Base-by-base conservation (phyloP, 306 rosid genomes). In the Canavalia gladiata region DNA sequence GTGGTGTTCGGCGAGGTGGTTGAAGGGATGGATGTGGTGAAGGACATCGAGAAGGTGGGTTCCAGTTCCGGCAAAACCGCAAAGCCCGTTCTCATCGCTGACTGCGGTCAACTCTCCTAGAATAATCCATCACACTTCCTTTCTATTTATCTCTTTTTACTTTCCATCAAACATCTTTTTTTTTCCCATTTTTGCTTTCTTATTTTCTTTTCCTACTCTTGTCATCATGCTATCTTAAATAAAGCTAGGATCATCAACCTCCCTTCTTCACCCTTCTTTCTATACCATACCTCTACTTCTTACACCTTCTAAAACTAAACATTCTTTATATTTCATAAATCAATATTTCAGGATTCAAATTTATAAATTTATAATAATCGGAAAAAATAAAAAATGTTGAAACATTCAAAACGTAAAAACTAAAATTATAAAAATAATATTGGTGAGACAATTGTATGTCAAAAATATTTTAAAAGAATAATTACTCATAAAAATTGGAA, bases 1-100 rank as follows among this genome's bases (percentile, higher is more conserved):
- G 99, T 95, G 3, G 99, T 95, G 33, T 95, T 95, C 62, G 99
- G 99, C 0, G 86, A 90, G 84, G 86, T 95, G 39, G 83, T 84
- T 0, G 97, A 95, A 1, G 99, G 99, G 0, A 5, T 90, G 25
- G 85, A 91, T 0, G 87, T 93, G 1, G 94, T 95, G n/a, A 90
- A 70, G 84, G 87, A 79, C 1, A 33, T 91, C 2, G 98, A 95
- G 91, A 91, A 87, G 90, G 96, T 95, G 0, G 98, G 99, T 0
- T 92, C 95, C 0, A n/a, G 91, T 73, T 60, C 83, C 13, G 97
- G 99, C 7, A 89, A 68, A 83, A 78, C 89, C 71, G 51, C 95
- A 6, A 91, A 42, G 85, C 87, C 92, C 0, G 99, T 95, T 29
- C 86, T 68, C 0, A 0, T 93, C 10, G 94, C 91, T 5, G 97